A percentile compares a stretch with the other conserved stretches of the same genome.
These are phyloP conservation scores for Rhodomyrtus psidioides DNA, from an alignment of 441 rosid species.

Conservation along the genomic window DNA sequence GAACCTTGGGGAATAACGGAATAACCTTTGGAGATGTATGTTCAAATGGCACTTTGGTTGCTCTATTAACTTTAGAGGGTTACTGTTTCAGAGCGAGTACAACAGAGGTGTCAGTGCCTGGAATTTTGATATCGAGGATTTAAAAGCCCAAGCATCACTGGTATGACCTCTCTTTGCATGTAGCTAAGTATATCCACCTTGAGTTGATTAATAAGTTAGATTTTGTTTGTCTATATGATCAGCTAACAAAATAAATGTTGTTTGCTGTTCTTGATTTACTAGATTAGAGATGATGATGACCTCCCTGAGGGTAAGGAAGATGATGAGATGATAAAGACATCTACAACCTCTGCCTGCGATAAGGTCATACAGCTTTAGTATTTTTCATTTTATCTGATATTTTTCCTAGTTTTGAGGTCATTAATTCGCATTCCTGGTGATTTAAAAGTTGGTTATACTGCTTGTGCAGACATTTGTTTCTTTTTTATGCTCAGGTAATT, in stretches of 20 bases:
- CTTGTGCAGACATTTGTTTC: background rate
- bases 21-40: background rate
- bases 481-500: background rate
- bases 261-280: background rate
- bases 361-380: conserved; percentile 30
- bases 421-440: background rate
- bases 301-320: conserved; percentile 51
- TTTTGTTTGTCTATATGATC: background rate
- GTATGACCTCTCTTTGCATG: conserved; percentile 31
- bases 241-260: background rate
- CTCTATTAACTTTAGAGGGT: background rate
- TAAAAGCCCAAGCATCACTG: conserved; percentile 89
- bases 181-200: background rate
- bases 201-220: background rate
- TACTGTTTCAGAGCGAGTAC: conserved; percentile 69
- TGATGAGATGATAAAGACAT: conserved; percentile 32
- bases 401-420: background rate
- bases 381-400: background rate
- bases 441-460: background rate
- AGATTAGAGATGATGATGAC: conserved; percentile 66
- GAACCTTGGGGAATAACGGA: background rate
- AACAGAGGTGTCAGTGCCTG: conserved; percentile 99
- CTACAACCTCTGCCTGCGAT: conserved; percentile 11
- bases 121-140: conserved; percentile 92
- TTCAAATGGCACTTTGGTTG: background rate